Evolutionary conservation across 2,329 filamentous ascomycete genomes (phyloP).

Genomic region (Penicillium hesseltinei): DNA sequence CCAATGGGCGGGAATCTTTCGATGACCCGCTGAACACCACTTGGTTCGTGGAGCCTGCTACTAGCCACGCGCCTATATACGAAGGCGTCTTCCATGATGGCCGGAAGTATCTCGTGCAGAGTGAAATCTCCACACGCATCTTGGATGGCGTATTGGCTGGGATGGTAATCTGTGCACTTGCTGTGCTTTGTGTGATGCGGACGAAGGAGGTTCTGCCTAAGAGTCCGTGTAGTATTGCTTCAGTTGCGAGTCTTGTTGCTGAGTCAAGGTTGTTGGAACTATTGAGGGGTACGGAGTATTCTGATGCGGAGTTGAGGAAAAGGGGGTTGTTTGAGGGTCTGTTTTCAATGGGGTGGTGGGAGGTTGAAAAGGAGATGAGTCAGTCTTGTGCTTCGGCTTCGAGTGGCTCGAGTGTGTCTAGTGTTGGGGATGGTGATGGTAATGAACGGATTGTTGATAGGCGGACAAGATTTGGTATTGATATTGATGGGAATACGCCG

Average conservation of each 20-base stretch:
- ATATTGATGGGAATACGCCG: background rate
- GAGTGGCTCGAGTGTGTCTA: background rate
- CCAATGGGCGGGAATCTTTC: background rate
- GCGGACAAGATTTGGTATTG: background rate
- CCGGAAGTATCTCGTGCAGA: slow-evolving; percentile 20
- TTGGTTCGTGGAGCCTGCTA: background rate
- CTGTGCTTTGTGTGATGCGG: slow-evolving; percentile 12
- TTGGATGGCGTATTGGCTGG: slow-evolving; percentile 18
- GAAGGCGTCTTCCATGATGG: background rate
- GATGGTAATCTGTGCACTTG: slow-evolving; percentile 20
- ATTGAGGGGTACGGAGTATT: background rate
- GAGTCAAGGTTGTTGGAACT: background rate
- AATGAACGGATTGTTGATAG: background rate
- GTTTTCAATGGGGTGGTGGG: background rate
- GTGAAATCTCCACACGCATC: slow-evolving; percentile 19
- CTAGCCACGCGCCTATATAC: background rate
- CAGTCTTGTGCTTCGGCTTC: background rate
- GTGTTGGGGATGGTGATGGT: background rate
- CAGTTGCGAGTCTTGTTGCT: slow-evolving; percentile 14
- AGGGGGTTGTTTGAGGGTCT: background rate
- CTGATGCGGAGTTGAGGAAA: background rate
- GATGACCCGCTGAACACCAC: background rate
- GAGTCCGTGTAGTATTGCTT: slow-evolving; percentile 29
- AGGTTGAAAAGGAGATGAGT: background rate
- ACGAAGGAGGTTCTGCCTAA: slow-evolving; percentile 24